phyloP scores from a whole-genome alignment of 2,329 filamentous ascomycete species.

The Blastomyces parvus region DNA sequence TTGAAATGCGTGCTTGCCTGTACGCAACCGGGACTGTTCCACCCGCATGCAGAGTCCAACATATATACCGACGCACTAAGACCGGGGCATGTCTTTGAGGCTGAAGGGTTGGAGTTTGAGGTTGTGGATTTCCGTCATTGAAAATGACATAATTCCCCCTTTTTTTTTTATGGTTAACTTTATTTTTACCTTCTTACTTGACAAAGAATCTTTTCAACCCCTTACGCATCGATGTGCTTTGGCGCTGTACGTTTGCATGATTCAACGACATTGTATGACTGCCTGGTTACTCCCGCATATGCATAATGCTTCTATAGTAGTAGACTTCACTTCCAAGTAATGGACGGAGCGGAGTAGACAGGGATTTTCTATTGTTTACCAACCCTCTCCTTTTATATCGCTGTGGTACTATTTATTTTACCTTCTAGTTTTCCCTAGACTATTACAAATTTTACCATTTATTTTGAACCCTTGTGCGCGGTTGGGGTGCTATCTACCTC shows the following conservation, averaged over 20 bases:
- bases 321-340: not conserved
- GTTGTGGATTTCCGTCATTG: conserved; percentile 51
- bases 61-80: conserved; percentile 67
- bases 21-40: conserved; percentile 69
- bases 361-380: not conserved
- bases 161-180: not conserved
- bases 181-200: not conserved
- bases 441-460: not conserved
- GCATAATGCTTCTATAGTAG: not conserved
- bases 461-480: not conserved
- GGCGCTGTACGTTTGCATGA: not conserved
- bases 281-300: not conserved
- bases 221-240: not conserved
- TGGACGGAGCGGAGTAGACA: not conserved
- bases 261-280: not conserved
- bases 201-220: not conserved
- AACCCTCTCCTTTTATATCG: not conserved
- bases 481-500: not conserved
- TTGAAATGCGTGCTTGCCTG: conserved; percentile 77
- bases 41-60: conserved; percentile 61
- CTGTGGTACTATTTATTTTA: not conserved
- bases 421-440: not conserved
- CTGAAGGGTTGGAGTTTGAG: conserved; percentile 55
- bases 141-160: not conserved
- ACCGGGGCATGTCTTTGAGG: conserved; percentile 63